phyloP scores from a whole-genome alignment of 2,329 filamentous ascomycete species.

The Lachnellula occidentalis region DNA sequence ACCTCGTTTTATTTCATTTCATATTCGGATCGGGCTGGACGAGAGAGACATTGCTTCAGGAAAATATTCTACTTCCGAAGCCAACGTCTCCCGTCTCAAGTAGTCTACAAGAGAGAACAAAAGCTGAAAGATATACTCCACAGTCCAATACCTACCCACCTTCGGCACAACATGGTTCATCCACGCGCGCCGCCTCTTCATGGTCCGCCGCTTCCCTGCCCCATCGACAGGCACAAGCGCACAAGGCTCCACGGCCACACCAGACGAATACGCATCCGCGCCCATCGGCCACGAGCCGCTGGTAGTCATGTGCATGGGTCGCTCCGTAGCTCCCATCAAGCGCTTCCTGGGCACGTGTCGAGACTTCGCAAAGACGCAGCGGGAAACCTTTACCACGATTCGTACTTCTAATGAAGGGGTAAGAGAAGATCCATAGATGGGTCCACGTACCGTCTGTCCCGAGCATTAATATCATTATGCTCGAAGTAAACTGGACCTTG shows the following conservation, averaged over 20 bases:
- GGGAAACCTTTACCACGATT: constrained; percentile 46
- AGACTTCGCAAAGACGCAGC: constrained; percentile 42
- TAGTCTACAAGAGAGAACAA: constrained; percentile 24
- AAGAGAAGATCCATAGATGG: too few relatives aligned
- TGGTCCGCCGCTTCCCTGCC: constrained; percentile 39
- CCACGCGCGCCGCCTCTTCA: constrained; percentile 41
- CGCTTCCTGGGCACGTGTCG: constrained; percentile 41
- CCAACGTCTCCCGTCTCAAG: constrained; percentile 26
- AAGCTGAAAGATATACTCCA: constrained; percentile 24
- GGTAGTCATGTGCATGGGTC: constrained; percentile 44
- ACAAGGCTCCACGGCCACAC: constrained; percentile 3
- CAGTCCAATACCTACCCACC: constrained; percentile 41
- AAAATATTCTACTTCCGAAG: constrained; percentile 30
- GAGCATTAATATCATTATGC: too few relatives aligned
- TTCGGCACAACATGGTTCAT: constrained; percentile 45
- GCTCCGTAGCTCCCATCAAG: constrained; percentile 45
- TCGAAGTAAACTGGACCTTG: too few relatives aligned
- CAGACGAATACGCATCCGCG: constrained; percentile 41
- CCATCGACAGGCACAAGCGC: not conserved
- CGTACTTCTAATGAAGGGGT: constrained; percentile 29
- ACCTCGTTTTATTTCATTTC: too few relatives aligned
- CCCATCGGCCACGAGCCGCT: constrained; percentile 40
- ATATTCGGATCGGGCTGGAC: too few relatives aligned
- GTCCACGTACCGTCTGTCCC: too few relatives aligned
- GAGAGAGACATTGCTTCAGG: too few relatives aligned